These are phyloP conservation scores for Trypanosoma rangeli DNA, from an alignment of 208 protist genomes.

Conservation along the genomic window DNA sequence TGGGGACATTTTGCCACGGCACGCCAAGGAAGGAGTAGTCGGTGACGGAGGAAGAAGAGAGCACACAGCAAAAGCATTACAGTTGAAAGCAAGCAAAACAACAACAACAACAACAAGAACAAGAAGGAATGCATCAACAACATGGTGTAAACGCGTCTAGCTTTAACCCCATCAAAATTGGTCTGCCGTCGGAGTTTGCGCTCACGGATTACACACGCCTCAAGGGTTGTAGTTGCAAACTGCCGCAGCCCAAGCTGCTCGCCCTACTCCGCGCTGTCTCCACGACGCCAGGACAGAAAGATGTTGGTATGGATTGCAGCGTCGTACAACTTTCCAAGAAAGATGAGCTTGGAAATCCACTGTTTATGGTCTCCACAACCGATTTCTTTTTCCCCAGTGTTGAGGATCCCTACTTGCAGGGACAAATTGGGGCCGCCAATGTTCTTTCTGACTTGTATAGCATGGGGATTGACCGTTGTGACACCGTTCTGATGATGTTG, in stretches of 20 bases:
- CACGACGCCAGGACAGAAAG: slow-evolving; percentile 62
- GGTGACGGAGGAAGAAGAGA: too few species aligned
- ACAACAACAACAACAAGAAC: not conserved
- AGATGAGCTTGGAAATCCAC: slow-evolving; percentile 38
- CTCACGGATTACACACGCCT: slow-evolving; percentile 89
- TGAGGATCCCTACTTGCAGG: slow-evolving; percentile 95
- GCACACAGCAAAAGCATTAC: not conserved
- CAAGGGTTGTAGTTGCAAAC: slow-evolving; percentile 94
- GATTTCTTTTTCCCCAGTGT: slow-evolving; percentile 98
- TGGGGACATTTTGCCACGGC: not conserved
- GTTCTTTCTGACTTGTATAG: slow-evolving; percentile 97
- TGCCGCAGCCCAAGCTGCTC: slow-evolving; percentile 91
- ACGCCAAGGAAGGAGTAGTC: not conserved
- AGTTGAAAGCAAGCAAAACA: not conserved
- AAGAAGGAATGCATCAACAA: slow-evolving; percentile 23
- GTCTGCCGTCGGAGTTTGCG: slow-evolving; percentile 79
- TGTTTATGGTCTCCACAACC: slow-evolving; percentile 94
- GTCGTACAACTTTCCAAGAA: slow-evolving; percentile 84
- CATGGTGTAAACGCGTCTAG: slow-evolving; percentile 33
- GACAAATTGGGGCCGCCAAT: slow-evolving; percentile 95
- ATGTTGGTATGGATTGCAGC: slow-evolving; percentile 92
- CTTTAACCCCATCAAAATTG: slow-evolving; percentile 76
- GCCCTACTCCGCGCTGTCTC: slow-evolving; percentile 76
- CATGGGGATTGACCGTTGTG: slow-evolving; percentile 93
- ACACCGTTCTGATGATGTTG: slow-evolving; percentile 96